These are phyloP conservation scores for Aspergillus neotritici DNA, from an alignment of 2,329 filamentous ascomycete species.

Conservation along the genomic window DNA sequence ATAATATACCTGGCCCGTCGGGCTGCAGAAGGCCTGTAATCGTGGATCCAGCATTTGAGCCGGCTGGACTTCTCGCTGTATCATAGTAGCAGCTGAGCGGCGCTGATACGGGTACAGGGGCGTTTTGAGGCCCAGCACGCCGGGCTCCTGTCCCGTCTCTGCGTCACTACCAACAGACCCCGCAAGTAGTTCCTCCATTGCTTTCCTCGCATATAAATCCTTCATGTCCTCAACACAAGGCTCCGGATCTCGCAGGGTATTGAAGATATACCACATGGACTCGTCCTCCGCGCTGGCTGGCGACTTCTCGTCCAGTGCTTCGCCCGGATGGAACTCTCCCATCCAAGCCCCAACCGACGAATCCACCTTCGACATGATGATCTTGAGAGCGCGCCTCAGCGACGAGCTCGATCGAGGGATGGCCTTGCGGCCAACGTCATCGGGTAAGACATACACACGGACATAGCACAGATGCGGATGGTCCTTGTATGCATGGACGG, in stretches of 20 bases:
- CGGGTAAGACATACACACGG: conserved; percentile 38
- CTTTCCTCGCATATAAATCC: conserved; percentile 27
- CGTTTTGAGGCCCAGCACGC: conserved; percentile 45
- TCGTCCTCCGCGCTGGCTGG: conserved; percentile 32
- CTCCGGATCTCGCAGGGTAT: conserved; percentile 41
- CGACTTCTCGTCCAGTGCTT: conserved; percentile 3
- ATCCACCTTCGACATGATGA: conserved; percentile 38
- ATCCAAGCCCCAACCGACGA: conserved; percentile 36
- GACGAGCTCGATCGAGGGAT: conserved; percentile 29
- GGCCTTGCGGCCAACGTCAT: conserved; percentile 32
- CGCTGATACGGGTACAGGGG: conserved; percentile 72
- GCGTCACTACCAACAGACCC: conserved; percentile 8
- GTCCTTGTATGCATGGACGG: conserved; percentile 12
- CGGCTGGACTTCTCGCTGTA: conserved; percentile 69
- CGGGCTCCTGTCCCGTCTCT: conserved; percentile 10
- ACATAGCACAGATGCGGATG: conserved; percentile 18
- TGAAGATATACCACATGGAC: conserved; percentile 48
- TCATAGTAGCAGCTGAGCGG: conserved; percentile 73
- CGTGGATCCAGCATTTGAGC: conserved; percentile 66
- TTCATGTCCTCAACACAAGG: conserved; percentile 27
- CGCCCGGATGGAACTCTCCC: conserved; percentile 17
- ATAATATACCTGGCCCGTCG: conserved; percentile 60
- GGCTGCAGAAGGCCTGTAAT: conserved; percentile 55
- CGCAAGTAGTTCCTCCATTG: conserved; percentile 35
- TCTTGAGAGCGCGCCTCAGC: conserved; percentile 33